Evolutionary conservation across 2,329 filamentous ascomycete genomes (phyloP).

Genomic region (Phyllosticta capitalensis): DNA sequence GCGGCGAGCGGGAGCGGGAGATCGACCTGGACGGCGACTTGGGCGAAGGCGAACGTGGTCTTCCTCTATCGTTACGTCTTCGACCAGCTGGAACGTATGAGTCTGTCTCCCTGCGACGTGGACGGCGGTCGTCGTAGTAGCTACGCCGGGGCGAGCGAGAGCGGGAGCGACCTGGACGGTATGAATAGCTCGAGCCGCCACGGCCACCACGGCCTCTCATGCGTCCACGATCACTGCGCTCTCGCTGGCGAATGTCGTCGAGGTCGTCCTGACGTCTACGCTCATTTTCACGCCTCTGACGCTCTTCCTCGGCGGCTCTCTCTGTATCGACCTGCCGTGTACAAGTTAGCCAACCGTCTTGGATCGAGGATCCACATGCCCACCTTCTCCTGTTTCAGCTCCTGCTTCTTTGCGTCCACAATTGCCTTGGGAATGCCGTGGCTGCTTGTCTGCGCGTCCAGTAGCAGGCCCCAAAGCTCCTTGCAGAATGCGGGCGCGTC

Average conservation of each 20-base stretch:
- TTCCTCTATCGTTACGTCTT: constrained; percentile 29
- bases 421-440: constrained; percentile 83
- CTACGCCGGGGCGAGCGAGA: constrained; percentile 44
- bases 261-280: constrained; percentile 62
- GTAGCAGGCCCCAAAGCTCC: constrained; percentile 81
- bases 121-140: constrained; percentile 34
- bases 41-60: constrained; percentile 25
- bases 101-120: constrained; percentile 43
- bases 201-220: constrained; percentile 42
- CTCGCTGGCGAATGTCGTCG: constrained; percentile 56
- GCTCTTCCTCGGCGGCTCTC: constrained; percentile 66
- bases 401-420: constrained; percentile 89
- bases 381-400: constrained; percentile 92
- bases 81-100: constrained; percentile 46
- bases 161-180: constrained; percentile 36
- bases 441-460: constrained; percentile 86
- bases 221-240: constrained; percentile 33
- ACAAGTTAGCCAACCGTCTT: constrained; percentile 15
- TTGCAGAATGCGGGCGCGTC: constrained; percentile 85
- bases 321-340: constrained; percentile 63
- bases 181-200: constrained; percentile 39
- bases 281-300: constrained; percentile 60
- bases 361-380: constrained; percentile 2
- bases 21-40: constrained; percentile 18
- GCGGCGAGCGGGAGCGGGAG: constrained; percentile 18